Conservation (phyloP, 306 rosid genomes). For the Malus domestica region ASM211411v1 NC_041799.1:716001-716500, state of each 20-base stretch:
- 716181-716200: background rate
- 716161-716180: background rate
- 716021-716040: conserved; percentile 11
- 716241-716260: conserved; percentile 6
- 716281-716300: conserved; percentile 4
- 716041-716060: background rate
- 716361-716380: background rate
- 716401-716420: background rate
- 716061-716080: background rate
- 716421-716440: background rate
- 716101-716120: background rate
- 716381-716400: background rate
- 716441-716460: background rate
- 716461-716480: background rate
- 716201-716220: conserved; percentile 41
- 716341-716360: background rate
- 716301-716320: background rate
- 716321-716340: conserved; percentile 2
- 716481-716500: conserved; percentile 1
- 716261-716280: background rate
- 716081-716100: background rate
- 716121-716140: conserved; percentile 21
- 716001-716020: conserved; percentile 3
- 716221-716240: conserved; percentile 16
- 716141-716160: conserved; percentile 3